Evolutionary conservation across 1,284 basidiomycete genomes (phyloP), one percentile per base, ranked within the genome.

Genomic region (Mrakiaceae sp.): DNA sequence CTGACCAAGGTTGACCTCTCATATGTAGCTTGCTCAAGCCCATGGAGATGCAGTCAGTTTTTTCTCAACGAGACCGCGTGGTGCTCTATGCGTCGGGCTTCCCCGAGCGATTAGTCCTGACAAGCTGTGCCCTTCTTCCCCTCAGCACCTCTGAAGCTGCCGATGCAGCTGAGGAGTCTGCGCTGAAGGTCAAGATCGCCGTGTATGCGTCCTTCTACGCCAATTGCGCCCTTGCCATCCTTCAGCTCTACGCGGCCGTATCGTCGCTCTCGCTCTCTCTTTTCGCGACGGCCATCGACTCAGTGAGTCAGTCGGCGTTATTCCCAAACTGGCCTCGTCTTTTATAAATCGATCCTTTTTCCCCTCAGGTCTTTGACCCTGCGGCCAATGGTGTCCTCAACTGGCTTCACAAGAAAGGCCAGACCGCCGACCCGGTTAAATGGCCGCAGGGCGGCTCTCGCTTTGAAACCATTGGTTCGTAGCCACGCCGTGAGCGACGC

Each of bases 391-490:
- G 95, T 50, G 79, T 96, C 10, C 81, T 98, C 3, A 87, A 87
- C 75, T 84, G 84, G 78, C 80, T 95, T 1, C 87, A 98, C 75
- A 80, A 81, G 68, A 87, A 90, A 61, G 48, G 48, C 47, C 56
- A 55, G n/a, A 27, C 56, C 9, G 70, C 65, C 40, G 65, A 66
- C 16, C 58, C 54, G 60, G 88, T 86, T 74, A 90, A 89, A 71
- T 96, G 91, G 90, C 92, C 91, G 6, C 87, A 91, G 11, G 88
- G 92, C 60, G 94, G 94, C 42, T 82, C 86, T n/a, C 82, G 91
- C 58, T 81, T 95, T 56, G 89, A 93, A 75, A 93, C 88, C 0
- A 92, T 93, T 73, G 69, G 62, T 62, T 10, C 5, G 59, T 62
- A 7, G 55, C 3, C 12, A n/a, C 52, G 51, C 52, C 56, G 47